Percentiles rank a stretch among this genome's conserved stretches.
These are phyloP conservation scores for Talaromyces rugulosus DNA, from an alignment of 2,329 filamentous ascomycete genomes.

Conservation along the genomic window DNA sequence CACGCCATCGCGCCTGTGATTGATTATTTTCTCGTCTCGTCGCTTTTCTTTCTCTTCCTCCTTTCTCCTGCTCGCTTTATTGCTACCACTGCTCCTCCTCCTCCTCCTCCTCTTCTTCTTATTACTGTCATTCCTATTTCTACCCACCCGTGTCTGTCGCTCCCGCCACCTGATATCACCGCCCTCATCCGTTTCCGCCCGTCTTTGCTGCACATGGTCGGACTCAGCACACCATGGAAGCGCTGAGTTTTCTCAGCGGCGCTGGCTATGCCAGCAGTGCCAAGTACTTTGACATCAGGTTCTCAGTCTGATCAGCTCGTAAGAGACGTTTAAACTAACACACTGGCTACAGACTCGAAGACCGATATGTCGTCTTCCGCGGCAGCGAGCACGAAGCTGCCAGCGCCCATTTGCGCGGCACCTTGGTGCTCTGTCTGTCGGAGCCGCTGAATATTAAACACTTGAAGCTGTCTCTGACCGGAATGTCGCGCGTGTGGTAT, in stretches of 20 bases:
- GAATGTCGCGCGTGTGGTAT: conserved; percentile 65
- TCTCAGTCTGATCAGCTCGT: conserved; percentile 14
- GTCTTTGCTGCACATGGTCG: neutral
- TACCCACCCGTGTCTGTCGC: neutral
- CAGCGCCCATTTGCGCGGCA: conserved; percentile 69
- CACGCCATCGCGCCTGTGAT: neutral
- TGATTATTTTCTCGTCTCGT: neutral
- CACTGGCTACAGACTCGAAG: conserved; percentile 58
- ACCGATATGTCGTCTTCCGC: conserved; percentile 74
- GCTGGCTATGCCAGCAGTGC: conserved; percentile 40
- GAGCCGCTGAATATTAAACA: conserved; percentile 67
- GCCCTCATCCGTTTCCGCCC: neutral
- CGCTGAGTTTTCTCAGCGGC: conserved; percentile 43
- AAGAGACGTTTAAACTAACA: conserved; percentile 17
- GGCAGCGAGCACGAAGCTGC: conserved; percentile 71
- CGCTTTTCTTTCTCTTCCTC: neutral
- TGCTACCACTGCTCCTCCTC: neutral
- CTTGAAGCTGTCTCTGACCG: conserved; percentile 66
- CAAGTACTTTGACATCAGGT: conserved; percentile 50
- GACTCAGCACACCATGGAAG: conserved; percentile 27
- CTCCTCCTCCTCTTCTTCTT: neutral
- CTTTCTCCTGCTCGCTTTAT: neutral
- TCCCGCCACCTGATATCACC: neutral
- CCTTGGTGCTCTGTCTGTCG: conserved; percentile 68
- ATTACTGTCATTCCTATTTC: neutral